Base-by-base conservation (phyloP, 140 eudicot genomes). In the Bidens hawaiensis region DNA sequence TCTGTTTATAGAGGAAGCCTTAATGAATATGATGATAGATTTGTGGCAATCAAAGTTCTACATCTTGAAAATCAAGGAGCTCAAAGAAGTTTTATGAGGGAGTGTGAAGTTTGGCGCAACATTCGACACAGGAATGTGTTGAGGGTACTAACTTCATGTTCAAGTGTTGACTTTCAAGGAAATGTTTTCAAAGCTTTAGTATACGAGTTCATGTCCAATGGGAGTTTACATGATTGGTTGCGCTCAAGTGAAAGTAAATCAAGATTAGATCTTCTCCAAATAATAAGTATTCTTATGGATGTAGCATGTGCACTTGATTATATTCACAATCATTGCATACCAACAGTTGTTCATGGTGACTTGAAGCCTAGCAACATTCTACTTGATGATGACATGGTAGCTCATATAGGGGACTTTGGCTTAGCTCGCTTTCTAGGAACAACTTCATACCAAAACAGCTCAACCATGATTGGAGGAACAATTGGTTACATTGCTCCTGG, bases 131-230 rank as follows among this genome's bases (percentile, higher is more conserved):
- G 18, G 15, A 50, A 50, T 50, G 4, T 50, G 2, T 27, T 71
- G 18, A 80, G 50, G 31, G 30, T 80, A 15, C n/a, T 80, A 1
- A 67, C 81, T 15, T 69, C 46, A 2, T 71, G 81, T 48, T 75
- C 82, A 15, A 55, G 70, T 21, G 18, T 71, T 10, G 79, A 80
- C 53, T 48, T 45, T 28, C 69, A 80, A 16, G 81, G 82, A 2
- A 72, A 53, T 45, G 85, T 71, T 22, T 80, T 80, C 68, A 76
- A 76, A 56, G 76, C 82, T 26, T 45, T 80, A 25, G 82, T 80
- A 4, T 66, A 72, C 25, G 81, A 71, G 23, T 65, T 34, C 46
- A 57, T 76, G 69, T 33, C 70, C 0, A 76, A 65, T 4, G 82
- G 82, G 18, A 71, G 74, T 26, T 11, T 77, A 4, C 78, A 77